Conservation (phyloP, 164 flowering plant genomes). For the Akebia trifoliata region DNA sequence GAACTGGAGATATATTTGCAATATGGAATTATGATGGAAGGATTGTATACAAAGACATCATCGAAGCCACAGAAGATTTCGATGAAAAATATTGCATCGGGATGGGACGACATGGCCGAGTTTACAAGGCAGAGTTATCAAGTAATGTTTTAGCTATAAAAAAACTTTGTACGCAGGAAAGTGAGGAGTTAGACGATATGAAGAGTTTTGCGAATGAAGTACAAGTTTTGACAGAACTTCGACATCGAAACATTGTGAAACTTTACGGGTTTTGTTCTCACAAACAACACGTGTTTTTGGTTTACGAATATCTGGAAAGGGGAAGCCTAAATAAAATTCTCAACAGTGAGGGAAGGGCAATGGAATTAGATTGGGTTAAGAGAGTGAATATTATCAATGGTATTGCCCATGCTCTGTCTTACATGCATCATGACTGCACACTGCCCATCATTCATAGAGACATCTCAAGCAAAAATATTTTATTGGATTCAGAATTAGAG, state of each 20-base stretch:
- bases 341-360: not conserved
- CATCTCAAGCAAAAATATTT: conserved; percentile 9
- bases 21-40: conserved; percentile 12
- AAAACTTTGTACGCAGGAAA: conserved; percentile 1
- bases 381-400: conserved; percentile 10
- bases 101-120: conserved; percentile 11
- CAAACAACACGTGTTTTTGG: not conserved
- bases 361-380: conserved; percentile 11
- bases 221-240: not conserved
- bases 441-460: conserved; percentile 14
- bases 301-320: conserved; percentile 10
- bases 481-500: conserved; percentile 7
- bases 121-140: conserved; percentile 10
- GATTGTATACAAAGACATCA: conserved; percentile 8
- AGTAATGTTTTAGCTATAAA: conserved; percentile 16
- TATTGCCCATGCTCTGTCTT: conserved; percentile 7
- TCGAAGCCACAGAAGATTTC: conserved; percentile 17
- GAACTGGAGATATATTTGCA: not conserved
- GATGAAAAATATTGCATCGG: conserved; percentile 8
- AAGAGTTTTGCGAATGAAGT: conserved; percentile 9
- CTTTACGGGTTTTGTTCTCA: not conserved
- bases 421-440: conserved; percentile 13
- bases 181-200: not conserved
- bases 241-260: conserved; percentile 1
- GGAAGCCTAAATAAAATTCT: conserved; percentile 5